Evolutionary conservation across 1,139 yeast species (phyloP).

Genomic region (Pichiaceae sp.): DNA sequence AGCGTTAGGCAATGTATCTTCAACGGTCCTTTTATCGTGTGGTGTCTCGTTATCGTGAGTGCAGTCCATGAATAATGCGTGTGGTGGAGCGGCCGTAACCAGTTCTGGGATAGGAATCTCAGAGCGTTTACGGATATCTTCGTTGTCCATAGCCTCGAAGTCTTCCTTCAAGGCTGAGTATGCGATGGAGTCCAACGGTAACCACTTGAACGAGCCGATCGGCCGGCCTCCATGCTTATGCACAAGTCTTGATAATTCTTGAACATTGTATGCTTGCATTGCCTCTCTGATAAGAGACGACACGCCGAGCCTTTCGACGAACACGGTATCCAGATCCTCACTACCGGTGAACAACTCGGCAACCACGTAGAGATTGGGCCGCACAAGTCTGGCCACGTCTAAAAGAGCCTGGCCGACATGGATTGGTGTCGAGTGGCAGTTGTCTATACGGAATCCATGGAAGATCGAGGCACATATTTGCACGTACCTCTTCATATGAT

Average conservation of each 20-base stretch:
- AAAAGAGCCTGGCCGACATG: constrained; percentile 87
- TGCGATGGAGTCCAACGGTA: constrained; percentile 65
- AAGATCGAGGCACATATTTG: constrained; percentile 67
- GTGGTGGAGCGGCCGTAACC: constrained; percentile 65
- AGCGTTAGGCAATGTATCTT: constrained; percentile 90
- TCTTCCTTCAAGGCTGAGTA: constrained; percentile 49
- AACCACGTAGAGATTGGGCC: constrained; percentile 83
- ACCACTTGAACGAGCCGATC: constrained; percentile 79
- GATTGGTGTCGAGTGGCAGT: constrained; percentile 92
- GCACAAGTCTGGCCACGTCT: constrained; percentile 78
- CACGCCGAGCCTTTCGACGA: constrained; percentile 84
- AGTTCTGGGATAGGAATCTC: constrained; percentile 61
- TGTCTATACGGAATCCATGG: constrained; percentile 88
- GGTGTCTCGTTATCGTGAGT: constrained; percentile 95
- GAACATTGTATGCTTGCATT: constrained; percentile 91
- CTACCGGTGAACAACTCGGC: constrained; percentile 94
- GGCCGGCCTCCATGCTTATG: constrained; percentile 95
- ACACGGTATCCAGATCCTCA: constrained; percentile 80
- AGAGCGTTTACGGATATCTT: constrained; percentile 28
- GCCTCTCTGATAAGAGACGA: constrained; percentile 90
- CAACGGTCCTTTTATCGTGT: constrained; percentile 80
- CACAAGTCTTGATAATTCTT: constrained; percentile 76
- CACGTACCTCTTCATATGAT: constrained; percentile 75
- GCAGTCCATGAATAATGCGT: constrained; percentile 94
- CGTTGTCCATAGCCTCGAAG: constrained; percentile 13